A percentile compares a stretch with the other conserved stretches of the same genome.
phyloP scores from a whole-genome alignment of 352 stramenopile genomes.

The Thalassiosira hispida region DNA sequence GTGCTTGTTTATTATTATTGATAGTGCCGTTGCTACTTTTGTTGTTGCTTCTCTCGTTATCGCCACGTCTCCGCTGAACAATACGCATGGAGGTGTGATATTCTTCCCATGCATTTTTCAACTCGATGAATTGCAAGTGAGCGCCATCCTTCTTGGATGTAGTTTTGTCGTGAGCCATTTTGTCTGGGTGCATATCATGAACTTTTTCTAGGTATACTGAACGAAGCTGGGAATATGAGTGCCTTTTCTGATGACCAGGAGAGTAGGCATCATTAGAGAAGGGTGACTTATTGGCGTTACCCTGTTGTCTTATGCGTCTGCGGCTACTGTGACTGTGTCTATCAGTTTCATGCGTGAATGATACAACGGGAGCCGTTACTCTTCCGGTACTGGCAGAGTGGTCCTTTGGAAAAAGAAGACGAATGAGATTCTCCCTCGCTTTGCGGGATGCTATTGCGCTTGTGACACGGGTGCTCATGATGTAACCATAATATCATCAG shows the following conservation, averaged over 20 bases:
- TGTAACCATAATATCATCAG: no score
- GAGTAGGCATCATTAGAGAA: not conserved
- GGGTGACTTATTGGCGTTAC: not conserved
- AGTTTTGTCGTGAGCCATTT: slow-evolving; percentile 24
- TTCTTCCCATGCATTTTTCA: slow-evolving; percentile 73
- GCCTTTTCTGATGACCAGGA: not conserved
- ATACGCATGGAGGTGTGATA: slow-evolving; percentile 58
- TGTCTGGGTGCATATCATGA: slow-evolving; percentile 77
- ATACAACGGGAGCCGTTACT: not conserved
- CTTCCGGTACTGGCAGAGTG: not conserved
- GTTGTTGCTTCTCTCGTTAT: not conserved
- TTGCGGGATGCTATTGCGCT: slow-evolving; percentile 26
- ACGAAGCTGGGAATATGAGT: slow-evolving; percentile 63
- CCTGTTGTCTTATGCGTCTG: not conserved
- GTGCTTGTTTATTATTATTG: not conserved
- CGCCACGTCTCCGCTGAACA: slow-evolving; percentile 27
- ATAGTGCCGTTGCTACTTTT: not conserved
- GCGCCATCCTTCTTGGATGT: not conserved
- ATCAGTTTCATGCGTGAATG: not conserved
- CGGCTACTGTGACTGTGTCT: slow-evolving; percentile 11
- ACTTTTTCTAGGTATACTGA: slow-evolving; percentile 63
- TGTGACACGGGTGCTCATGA: slow-evolving; percentile 45
- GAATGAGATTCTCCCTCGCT: slow-evolving; percentile 38
- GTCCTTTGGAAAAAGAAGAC: slow-evolving; percentile 43
- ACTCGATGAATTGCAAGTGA: slow-evolving; percentile 61